Evolutionary conservation across 768 basidiomycete species (phyloP).

Genomic region (Pholiota conissans): DNA sequence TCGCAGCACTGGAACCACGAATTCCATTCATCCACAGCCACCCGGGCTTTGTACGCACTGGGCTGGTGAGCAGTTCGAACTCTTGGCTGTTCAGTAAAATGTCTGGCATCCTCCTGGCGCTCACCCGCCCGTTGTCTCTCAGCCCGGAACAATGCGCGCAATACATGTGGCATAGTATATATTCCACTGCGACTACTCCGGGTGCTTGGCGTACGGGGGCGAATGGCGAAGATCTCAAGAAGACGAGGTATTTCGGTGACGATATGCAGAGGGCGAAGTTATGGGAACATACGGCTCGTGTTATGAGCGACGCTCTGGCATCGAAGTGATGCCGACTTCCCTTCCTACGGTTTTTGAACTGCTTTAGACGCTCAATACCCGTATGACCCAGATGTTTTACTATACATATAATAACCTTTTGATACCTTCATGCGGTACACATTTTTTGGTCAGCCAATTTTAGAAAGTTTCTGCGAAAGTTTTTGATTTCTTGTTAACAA

Average conservation of each 20-base stretch:
- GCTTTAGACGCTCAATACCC: too few species aligned
- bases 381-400: too few species aligned
- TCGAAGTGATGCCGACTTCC: too few species aligned
- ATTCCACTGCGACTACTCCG: slow-evolving; percentile 14
- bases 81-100: slow-evolving; percentile 21
- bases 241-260: slow-evolving; percentile 32
- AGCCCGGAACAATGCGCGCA: slow-evolving; percentile 32
- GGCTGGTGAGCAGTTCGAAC: slow-evolving; percentile 25
- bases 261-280: slow-evolving; percentile 35
- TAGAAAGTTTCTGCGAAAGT: too few species aligned
- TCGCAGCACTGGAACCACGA: slow-evolving; percentile 27
- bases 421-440: too few species aligned
- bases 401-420: too few species aligned
- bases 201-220: slow-evolving; percentile 32
- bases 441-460: too few species aligned
- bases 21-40: slow-evolving; percentile 35
- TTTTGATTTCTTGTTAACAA: too few species aligned
- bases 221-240: slow-evolving; percentile 36
- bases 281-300: slow-evolving; percentile 34
- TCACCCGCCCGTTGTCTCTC: slow-evolving; percentile 26
- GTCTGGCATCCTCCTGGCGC: slow-evolving; percentile 16
- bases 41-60: slow-evolving; percentile 40
- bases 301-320: not conserved
- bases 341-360: too few species aligned
- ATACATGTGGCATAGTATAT: slow-evolving; percentile 36